phyloP scores from a whole-genome alignment of 164 flowering plant genomes.

The Vitis rupestris region DNA sequence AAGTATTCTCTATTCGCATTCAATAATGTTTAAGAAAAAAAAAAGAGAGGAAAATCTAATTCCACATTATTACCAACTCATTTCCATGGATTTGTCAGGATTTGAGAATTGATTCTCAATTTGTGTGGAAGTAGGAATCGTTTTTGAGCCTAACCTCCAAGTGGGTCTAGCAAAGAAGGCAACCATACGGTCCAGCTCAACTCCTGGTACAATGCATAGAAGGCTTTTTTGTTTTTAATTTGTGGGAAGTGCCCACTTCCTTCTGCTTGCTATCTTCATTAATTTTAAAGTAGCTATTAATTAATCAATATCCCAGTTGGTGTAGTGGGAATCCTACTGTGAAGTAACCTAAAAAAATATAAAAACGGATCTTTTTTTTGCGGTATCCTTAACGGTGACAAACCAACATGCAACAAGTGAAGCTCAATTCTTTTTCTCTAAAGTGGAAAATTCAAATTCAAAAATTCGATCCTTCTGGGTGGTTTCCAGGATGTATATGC shows the following conservation, averaged over 20 bases:
- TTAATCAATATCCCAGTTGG: slow-evolving; percentile 9
- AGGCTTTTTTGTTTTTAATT: background rate
- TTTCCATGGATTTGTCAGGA: slow-evolving; percentile 3
- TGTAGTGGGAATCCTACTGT: slow-evolving; percentile 27
- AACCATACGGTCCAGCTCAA: slow-evolving; percentile 1
- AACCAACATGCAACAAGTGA: slow-evolving; percentile 9
- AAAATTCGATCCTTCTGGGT: background rate
- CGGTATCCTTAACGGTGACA: slow-evolving; percentile 39
- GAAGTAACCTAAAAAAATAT: slow-evolving; percentile 9
- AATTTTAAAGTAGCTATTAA: slow-evolving; percentile 4
- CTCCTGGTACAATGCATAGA: background rate
- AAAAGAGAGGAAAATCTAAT: background rate
- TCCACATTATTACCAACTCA: slow-evolving; percentile 15
- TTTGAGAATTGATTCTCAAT: background rate
- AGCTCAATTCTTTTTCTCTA: background rate
- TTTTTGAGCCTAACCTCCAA: background rate
- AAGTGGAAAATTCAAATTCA: background rate
- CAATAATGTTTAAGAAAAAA: slow-evolving; percentile 1
- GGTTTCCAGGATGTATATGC: slow-evolving; percentile 9
- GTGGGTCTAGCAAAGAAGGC: background rate
- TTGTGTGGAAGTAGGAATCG: background rate
- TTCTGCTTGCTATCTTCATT: slow-evolving; percentile 11
- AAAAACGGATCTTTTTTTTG: background rate
- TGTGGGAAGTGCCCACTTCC: slow-evolving; percentile 7
- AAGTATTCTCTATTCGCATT: background rate